Percentiles rank a stretch among this genome's conserved stretches.
Evolutionary conservation across 805 yeast species (phyloP).

Genomic region (Lipomyces yamanashiensis): DNA sequence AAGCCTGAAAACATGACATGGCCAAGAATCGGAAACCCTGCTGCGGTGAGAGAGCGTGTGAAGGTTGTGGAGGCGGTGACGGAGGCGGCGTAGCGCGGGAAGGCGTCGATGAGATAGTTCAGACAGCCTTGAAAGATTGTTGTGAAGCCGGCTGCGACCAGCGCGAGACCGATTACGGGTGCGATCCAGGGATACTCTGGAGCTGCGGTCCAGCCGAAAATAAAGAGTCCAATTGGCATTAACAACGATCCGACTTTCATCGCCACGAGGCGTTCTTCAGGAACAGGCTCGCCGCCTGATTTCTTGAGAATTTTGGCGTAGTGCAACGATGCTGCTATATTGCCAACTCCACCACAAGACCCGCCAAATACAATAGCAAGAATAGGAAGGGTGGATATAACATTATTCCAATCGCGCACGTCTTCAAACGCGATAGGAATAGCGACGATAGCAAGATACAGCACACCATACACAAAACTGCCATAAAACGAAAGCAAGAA

Average conservation of each 20-base stretch:
- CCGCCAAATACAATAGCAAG: constrained; percentile 46
- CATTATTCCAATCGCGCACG: constrained; percentile 44
- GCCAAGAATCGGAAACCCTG: constrained; percentile 65
- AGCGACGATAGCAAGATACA: constrained; percentile 51
- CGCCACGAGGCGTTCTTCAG: constrained; percentile 63
- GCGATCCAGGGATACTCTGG: constrained; percentile 56
- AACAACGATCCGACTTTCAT: constrained; percentile 52
- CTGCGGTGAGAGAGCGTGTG: constrained; percentile 62
- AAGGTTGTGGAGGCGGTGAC: constrained; percentile 70
- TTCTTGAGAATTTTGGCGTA: constrained; percentile 40
- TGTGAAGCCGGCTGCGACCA: constrained; percentile 59
- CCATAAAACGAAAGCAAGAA: constrained; percentile 50
- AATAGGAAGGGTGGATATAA: constrained; percentile 45
- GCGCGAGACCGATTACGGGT: constrained; percentile 61
- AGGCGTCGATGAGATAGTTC: constrained; percentile 66
- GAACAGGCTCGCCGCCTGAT: constrained; percentile 55
- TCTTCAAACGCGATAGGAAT: constrained; percentile 47
- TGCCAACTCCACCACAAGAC: constrained; percentile 43
- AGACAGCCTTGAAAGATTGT: constrained; percentile 63
- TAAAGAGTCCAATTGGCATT: constrained; percentile 60
- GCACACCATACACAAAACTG: constrained; percentile 52
- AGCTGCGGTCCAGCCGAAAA: constrained; percentile 66
- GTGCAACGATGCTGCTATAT: constrained; percentile 40
- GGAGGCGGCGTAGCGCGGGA: constrained; percentile 62
- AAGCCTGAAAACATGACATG: constrained; percentile 56